Conservation (phyloP, 805 yeast genomes). For the Yamadazyma philogaea region DNA sequence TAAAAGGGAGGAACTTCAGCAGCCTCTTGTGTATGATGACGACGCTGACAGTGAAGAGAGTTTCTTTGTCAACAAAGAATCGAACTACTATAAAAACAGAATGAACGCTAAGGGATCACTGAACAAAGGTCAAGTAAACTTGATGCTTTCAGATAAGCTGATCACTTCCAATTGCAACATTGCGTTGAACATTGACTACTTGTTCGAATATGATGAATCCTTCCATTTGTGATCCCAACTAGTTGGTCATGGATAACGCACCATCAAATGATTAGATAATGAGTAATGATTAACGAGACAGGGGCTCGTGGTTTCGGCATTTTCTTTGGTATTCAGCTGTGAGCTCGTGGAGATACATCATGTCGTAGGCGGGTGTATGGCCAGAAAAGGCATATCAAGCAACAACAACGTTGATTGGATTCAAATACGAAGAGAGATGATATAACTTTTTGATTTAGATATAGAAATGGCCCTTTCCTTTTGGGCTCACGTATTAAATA, state of each 20-base stretch:
- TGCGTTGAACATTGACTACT: constrained; percentile 8
- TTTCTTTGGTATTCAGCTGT: too few relatives aligned
- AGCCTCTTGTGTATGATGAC: background rate
- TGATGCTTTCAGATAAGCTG: constrained; percentile 1
- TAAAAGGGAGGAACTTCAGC: background rate
- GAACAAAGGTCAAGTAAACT: background rate
- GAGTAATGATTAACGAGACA: constrained; percentile 2
- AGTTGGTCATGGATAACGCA: background rate
- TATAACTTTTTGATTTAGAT: too few relatives aligned
- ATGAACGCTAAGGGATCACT: background rate
- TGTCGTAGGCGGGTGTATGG: too few relatives aligned
- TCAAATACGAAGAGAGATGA: too few relatives aligned
- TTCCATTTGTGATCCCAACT: background rate
- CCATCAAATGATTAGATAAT: constrained; percentile 3
- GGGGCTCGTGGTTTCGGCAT: too few relatives aligned
- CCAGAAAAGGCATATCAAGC: too few relatives aligned
- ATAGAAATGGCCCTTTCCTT: too few relatives aligned
- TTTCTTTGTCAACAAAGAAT: constrained; percentile 11
- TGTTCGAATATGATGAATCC: constrained; percentile 8
- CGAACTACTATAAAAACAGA: constrained; percentile 12
- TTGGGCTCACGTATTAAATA: too few relatives aligned
- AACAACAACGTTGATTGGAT: too few relatives aligned
- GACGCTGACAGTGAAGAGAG: constrained; percentile 6
- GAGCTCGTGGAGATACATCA: too few relatives aligned
- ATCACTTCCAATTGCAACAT: constrained; percentile 10